Evolutionary conservation across 495 filamentous ascomycete genomes (phyloP).

Genomic region (Wilcoxina mikolae): DNA sequence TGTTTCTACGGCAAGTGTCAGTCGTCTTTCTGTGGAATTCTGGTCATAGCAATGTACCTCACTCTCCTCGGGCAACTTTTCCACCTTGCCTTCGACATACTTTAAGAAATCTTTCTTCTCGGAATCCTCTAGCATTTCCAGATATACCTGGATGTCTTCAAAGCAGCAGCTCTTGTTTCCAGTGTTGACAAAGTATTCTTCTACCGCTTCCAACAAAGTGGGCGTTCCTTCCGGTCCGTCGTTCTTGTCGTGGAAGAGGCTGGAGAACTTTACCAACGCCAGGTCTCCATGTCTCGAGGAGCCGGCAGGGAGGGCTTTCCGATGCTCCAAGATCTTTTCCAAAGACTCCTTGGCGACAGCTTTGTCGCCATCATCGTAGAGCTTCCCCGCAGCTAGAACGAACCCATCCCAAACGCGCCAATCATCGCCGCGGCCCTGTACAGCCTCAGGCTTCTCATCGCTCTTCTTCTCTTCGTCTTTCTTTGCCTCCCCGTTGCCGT

Average conservation of each 20-base stretch:
- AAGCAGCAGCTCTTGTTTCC: conserved; percentile 42
- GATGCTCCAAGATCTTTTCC: conserved; percentile 27
- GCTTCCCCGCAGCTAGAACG: conserved; percentile 28
- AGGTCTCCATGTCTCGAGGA: conserved; percentile 31
- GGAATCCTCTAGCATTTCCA: conserved; percentile 32
- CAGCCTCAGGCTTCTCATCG: conserved; percentile 11
- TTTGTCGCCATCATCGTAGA: conserved; percentile 25
- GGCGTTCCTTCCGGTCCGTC: conserved; percentile 29
- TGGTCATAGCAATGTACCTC: conserved; percentile 27
- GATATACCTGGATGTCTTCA: conserved; percentile 37
- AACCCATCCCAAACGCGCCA: conserved; percentile 43
- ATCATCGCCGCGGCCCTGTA: conserved; percentile 36
- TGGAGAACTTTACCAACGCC: conserved; percentile 26
- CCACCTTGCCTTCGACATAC: conserved; percentile 23
- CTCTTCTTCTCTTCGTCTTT: conserved; percentile 30
- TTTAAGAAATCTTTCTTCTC: conserved; percentile 32
- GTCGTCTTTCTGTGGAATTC: conserved; percentile 1
- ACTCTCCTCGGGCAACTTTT: conserved; percentile 19
- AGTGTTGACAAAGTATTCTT: conserved; percentile 38
- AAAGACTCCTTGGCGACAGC: conserved; percentile 19
- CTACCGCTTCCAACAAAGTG: conserved; percentile 33
- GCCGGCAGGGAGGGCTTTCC: conserved; percentile 17
- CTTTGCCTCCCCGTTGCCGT: conserved; percentile 21
- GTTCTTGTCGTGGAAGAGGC: conserved; percentile 25
- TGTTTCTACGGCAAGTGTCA: conserved; percentile 14